Evolutionary conservation across 495 filamentous ascomycete genomes (phyloP), one percentile per base, ranked within the genome.

Genomic region (Saxophila tyrrhenica): DNA sequence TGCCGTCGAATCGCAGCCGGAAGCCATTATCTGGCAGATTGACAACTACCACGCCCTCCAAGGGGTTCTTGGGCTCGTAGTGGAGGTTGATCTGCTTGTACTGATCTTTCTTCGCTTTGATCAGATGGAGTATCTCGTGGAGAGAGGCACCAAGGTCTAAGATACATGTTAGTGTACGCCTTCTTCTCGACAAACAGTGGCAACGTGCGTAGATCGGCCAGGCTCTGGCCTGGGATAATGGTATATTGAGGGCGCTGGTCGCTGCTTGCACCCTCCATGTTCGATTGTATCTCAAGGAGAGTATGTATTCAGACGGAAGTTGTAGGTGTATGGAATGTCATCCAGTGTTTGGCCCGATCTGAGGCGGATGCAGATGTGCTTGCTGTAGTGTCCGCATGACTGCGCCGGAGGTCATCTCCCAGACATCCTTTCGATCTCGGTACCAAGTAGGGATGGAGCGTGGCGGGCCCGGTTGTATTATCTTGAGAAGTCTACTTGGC

Each of bases 1-100:
- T 82, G 0, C 91, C 92, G 64, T 98, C 92, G 62, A 98, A 98
- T 23, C 85, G 87, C 47, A 97, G 70, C 13, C 91, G 86, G 23
- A 98, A 61, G 19, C 92, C 92, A 68, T 96, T 96, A 5, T 76
- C 75, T 10, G 89, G 86, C 11, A 96, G 78, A 38, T 73, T 75
- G 25, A 98, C 64, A 32, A 85, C 65, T 20, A 95, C 75, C 0
- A 87, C 86, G 3, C 80, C 74, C n/a, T 65, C 71, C 10, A 96
- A 73, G 24, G 92, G 92, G 15, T 84, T 70, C 16, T 70, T 67
- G 7, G 78, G 69, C 21, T 85, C 85, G 68, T 92, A 91, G 50
- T 79, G 77, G 45, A 96, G 69, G 51, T 95, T 82, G 64, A 96
- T 84, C 51, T 79, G 81, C 32, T 89, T 87, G 71, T 88, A 96